phyloP scores from a whole-genome alignment of 73 alveolate genomes.

The Stentor coeruleus region DNA sequence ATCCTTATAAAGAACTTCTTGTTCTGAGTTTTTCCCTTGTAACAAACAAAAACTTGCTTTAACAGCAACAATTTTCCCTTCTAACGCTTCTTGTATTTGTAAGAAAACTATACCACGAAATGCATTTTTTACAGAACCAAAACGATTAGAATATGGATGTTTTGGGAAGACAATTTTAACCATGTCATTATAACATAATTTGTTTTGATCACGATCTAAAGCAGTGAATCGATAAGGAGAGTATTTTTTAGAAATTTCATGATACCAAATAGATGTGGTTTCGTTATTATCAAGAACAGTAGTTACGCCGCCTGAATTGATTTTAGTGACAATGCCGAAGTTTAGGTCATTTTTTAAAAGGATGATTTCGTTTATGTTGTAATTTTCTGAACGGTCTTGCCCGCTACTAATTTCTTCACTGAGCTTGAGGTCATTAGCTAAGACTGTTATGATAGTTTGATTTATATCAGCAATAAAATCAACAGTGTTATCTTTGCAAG shows the following conservation, averaged over 20 bases:
- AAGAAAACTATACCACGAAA: conserved; percentile 63
- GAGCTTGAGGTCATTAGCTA: conserved; percentile 58
- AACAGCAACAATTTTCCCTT: conserved; percentile 68
- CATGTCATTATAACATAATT: conserved; percentile 58
- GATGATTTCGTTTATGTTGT: conserved; percentile 75
- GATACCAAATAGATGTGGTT: conserved; percentile 42
- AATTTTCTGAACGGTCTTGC: conserved; percentile 14
- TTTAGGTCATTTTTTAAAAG: conserved; percentile 50
- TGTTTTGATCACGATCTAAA: conserved; percentile 68
- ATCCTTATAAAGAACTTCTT: conserved; percentile 51
- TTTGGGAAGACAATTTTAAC: conserved; percentile 65
- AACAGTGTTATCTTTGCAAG: conserved; percentile 42
- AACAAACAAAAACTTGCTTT: conserved; percentile 48
- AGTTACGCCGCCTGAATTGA: conserved; percentile 55
- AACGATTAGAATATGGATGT: conserved; percentile 50
- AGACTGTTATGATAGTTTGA: conserved; percentile 50
- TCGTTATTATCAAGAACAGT: conserved; percentile 68
- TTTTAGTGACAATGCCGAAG: conserved; percentile 68
- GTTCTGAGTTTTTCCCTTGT: conserved; percentile 20
- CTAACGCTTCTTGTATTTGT: conserved; percentile 60
- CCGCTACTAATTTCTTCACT: conserved; percentile 50
- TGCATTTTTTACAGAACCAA: conserved; percentile 66
- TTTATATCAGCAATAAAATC: conserved; percentile 56
- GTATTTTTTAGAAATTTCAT: conserved; percentile 60
- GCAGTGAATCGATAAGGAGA: conserved; percentile 47